Base-by-base conservation (phyloP, 129 eudicot genomes). In the Smallanthus sonchifolius region DNA sequence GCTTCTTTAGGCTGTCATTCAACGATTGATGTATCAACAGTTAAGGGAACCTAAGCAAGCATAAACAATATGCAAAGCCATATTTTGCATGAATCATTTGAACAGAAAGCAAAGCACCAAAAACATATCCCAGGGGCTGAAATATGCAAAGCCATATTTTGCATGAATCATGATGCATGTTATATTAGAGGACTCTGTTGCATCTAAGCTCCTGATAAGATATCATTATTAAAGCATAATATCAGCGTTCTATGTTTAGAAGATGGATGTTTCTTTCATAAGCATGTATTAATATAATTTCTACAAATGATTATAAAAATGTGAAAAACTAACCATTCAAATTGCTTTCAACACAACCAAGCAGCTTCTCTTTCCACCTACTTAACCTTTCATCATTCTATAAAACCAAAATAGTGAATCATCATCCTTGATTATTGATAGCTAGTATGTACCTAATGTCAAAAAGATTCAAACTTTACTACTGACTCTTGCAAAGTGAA, bases 21-120 rank as follows among this genome's bases (percentile, higher is more conserved):
- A 42, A 87, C 38, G 39, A 92, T 86, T 67, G 98, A 92, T 69
- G 96, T 92, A 52, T 89, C 98, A 37, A 95, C 80, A 24, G 81
- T 54, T 49, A 79, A 84, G 28, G 96, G 74, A 34, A 86, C 84
- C 98, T 92, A 62, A 73, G 30, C 61, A 71, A 28, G 68, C 54
- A 81, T 69, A 69, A 47, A 49, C 4, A 30, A 61, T 39, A 64
- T 14, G 6, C 30, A 24, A 24, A 24, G 30, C 30, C 30, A 24
- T 24, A 24, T 24, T 24, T 24, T 24, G 17, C 24, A 61, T 76
- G 17, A 39, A 69, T 36, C n/a, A 69, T 74, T 66, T 47, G 30
- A 43, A 57, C 35, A 10, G 19, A 63, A 45, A 38, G 63, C 61
- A 47, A 45, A 36, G 4, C 35, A 34, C 19, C 6, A 63, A 74